Evolutionary conservation across 2,329 filamentous ascomycete genomes (phyloP).

Genomic region (Endoconidiophora polonica): DNA sequence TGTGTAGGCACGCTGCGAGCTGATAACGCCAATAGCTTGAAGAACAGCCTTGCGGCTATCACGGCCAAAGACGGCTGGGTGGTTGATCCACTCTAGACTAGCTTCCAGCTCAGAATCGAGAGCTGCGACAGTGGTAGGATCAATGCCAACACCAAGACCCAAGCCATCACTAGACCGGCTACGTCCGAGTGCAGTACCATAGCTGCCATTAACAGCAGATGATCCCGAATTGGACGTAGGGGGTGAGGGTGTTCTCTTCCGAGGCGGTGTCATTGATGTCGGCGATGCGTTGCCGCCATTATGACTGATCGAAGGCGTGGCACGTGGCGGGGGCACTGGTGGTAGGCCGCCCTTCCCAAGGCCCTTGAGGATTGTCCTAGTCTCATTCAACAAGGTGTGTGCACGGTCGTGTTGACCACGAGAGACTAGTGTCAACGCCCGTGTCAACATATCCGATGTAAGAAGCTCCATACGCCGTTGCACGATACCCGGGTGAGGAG

Average conservation of each 20-base stretch:
- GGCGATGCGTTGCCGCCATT: conserved; percentile 21
- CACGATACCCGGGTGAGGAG: conserved; percentile 85
- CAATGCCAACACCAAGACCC: conserved; percentile 57
- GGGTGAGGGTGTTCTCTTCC: conserved; percentile 39
- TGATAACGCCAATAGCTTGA: conserved; percentile 92
- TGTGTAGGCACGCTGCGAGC: conserved; percentile 82
- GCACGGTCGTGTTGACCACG: conserved; percentile 86
- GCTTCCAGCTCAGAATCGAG: conserved; percentile 83
- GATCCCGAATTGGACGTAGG: conserved; percentile 32
- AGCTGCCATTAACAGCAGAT: conserved; percentile 21
- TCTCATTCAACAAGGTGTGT: conserved; percentile 82
- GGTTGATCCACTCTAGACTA: conserved; percentile 91
- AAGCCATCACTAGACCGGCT: conserved; percentile 41
- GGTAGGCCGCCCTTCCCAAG: conserved; percentile 88
- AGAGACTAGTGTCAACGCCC: conserved; percentile 78
- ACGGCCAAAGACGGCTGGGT: conserved; percentile 83
- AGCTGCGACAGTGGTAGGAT: conserved; percentile 62
- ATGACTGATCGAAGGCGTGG: conserved; percentile 20
- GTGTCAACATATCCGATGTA: conserved; percentile 93
- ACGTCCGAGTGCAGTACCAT: conserved; percentile 28
- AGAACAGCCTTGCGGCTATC: conserved; percentile 91
- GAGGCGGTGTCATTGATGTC: conserved; percentile 31
- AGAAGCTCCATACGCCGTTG: conserved; percentile 94
- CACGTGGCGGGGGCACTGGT: conserved; percentile 53
- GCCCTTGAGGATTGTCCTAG: conserved; percentile 85